Evolutionary conservation across 208 protist genomes (phyloP).

Genomic region (Perkinsela sp.): DNA sequence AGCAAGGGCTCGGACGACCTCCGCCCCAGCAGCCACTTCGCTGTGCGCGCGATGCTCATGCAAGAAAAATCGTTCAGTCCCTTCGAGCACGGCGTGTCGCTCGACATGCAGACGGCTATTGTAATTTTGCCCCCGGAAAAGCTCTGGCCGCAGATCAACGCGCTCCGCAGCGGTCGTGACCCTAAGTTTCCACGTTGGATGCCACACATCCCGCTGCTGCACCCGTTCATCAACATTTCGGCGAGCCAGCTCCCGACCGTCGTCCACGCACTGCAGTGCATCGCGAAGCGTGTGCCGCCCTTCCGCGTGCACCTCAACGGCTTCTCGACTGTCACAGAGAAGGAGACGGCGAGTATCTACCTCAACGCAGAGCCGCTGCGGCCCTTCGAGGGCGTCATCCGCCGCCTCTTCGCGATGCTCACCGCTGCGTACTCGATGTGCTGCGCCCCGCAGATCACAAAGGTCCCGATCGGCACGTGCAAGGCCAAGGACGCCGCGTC

Average conservation of each 20-base stretch:
- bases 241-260: neutral
- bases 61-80: neutral
- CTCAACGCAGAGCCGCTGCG: neutral
- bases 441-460: neutral
- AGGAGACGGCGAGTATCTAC: neutral
- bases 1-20: neutral
- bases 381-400: neutral
- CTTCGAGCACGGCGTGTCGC: neutral
- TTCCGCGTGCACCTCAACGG: neutral
- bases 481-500: neutral
- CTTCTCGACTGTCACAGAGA: neutral
- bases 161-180: neutral
- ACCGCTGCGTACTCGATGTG: neutral
- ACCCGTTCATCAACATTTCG: neutral
- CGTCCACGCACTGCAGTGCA: neutral
- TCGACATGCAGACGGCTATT: neutral
- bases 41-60: neutral
- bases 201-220: neutral
- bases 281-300: neutral
- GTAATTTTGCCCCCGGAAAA: neutral
- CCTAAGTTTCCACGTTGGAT: neutral
- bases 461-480: neutral
- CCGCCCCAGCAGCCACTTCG: neutral
- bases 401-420: neutral
- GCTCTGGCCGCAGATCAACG: neutral